Evolutionary conservation across 2,329 filamentous ascomycete species (phyloP).

Genomic region (Fusarium sp.): DNA sequence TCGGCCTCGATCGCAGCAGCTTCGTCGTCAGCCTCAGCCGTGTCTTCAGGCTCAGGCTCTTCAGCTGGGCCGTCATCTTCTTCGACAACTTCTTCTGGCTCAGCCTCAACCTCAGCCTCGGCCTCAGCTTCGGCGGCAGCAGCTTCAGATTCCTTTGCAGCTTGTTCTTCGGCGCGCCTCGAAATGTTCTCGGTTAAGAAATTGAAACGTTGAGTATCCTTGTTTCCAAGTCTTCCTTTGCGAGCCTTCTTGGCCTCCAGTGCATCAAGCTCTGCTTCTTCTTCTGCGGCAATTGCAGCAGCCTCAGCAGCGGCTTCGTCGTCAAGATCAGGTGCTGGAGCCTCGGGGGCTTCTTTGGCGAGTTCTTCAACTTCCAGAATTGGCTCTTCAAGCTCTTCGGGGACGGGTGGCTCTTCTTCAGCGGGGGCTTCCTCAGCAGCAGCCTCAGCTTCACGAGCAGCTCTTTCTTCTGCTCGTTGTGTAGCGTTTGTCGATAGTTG

Average conservation of each 20-base stretch:
- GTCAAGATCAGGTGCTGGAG: slow-evolving; percentile 5
- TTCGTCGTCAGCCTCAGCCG: slow-evolving; percentile 34
- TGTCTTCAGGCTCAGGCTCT: background rate
- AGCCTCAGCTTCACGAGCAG: slow-evolving; percentile 39
- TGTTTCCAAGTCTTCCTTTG: slow-evolving; percentile 61
- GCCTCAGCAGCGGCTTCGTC: slow-evolving; percentile 27
- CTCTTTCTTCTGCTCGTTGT: slow-evolving; percentile 36
- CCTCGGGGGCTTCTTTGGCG: slow-evolving; percentile 15
- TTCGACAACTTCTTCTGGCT: slow-evolving; percentile 38
- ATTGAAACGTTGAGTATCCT: slow-evolving; percentile 60
- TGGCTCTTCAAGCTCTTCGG: slow-evolving; percentile 24
- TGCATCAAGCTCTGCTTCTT: slow-evolving; percentile 56
- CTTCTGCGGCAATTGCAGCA: slow-evolving; percentile 38
- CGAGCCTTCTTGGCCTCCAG: slow-evolving; percentile 64
- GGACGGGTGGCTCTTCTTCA: slow-evolving; percentile 1
- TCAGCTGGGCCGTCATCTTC: slow-evolving; percentile 42
- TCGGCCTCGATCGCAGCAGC: background rate
- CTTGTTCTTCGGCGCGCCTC: slow-evolving; percentile 53
- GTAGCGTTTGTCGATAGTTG: slow-evolving; percentile 32
- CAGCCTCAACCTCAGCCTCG: slow-evolving; percentile 26
- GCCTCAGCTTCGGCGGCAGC: slow-evolving; percentile 52
- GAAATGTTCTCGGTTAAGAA: slow-evolving; percentile 53
- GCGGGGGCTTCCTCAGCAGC: slow-evolving; percentile 14
- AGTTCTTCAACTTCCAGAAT: slow-evolving; percentile 22
- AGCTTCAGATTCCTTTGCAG: slow-evolving; percentile 51